Evolutionary conservation across 495 filamentous ascomycete species (phyloP).

Genomic region (Hapsidospora chrysogenum): DNA sequence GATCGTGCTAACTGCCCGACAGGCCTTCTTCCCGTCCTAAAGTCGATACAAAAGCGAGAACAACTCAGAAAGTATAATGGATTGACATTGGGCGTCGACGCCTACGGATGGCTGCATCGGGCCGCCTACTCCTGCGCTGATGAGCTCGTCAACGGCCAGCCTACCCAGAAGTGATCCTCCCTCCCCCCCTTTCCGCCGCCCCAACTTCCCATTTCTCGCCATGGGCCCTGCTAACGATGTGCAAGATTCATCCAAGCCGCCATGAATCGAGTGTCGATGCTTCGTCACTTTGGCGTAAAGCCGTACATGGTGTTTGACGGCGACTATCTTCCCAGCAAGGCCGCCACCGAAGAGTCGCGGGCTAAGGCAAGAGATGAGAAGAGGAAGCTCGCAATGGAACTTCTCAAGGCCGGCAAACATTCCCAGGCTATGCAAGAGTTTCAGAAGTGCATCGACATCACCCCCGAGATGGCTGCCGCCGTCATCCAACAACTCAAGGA

Average conservation of each 20-base stretch:
- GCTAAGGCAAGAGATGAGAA: slow-evolving; percentile 54
- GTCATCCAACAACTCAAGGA: slow-evolving; percentile 84
- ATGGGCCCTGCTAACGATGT: too few relatives aligned
- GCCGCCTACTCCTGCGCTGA: slow-evolving; percentile 82
- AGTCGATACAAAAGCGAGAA: slow-evolving; percentile 83
- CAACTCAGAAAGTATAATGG: slow-evolving; percentile 77
- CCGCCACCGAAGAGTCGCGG: slow-evolving; percentile 68
- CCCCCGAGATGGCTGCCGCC: slow-evolving; percentile 82
- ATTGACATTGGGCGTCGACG: slow-evolving; percentile 82
- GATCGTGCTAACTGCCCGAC: background rate
- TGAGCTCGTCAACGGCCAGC: slow-evolving; percentile 75
- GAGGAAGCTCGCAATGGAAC: slow-evolving; percentile 55
- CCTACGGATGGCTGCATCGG: slow-evolving; percentile 96
- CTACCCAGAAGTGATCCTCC: slow-evolving; percentile 53
- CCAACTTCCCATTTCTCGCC: slow-evolving; percentile 8
- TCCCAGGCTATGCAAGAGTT: slow-evolving; percentile 73
- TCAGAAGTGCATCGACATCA: slow-evolving; percentile 93
- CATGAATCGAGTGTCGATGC: slow-evolving; percentile 82
- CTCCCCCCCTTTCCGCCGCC: slow-evolving; percentile 1
- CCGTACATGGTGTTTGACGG: slow-evolving; percentile 95
- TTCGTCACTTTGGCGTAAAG: slow-evolving; percentile 76
- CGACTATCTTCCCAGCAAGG: slow-evolving; percentile 87
- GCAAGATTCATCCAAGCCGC: slow-evolving; percentile 86
- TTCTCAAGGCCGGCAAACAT: slow-evolving; percentile 60
- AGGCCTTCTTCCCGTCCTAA: slow-evolving; percentile 85